A percentile compares a stretch with the other conserved stretches of the same genome.
These are phyloP conservation scores for Eucalyptus paniculata DNA, from an alignment of 345 rosid species.

Conservation along the genomic window DNA sequence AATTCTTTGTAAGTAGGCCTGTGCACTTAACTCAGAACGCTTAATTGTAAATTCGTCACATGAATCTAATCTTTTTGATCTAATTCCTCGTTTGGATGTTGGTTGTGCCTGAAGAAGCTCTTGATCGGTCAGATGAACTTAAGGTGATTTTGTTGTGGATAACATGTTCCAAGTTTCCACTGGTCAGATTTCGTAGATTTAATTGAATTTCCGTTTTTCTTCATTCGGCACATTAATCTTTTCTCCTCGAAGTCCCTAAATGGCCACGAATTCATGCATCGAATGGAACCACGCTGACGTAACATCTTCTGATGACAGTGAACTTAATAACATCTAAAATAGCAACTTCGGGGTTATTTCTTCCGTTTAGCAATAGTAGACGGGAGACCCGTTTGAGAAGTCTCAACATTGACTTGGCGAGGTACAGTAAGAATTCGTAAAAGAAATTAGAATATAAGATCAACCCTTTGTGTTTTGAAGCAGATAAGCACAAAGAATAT, in stretches of 20 bases:
- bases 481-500: background rate
- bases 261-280: background rate
- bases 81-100: background rate
- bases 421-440: background rate
- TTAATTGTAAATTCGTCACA: constrained; percentile 16
- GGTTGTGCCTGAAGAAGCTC: background rate
- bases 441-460: background rate
- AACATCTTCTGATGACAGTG: background rate
- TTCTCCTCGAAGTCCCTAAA: background rate
- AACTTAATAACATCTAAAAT: background rate
- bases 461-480: background rate
- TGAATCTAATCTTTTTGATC: background rate
- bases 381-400: background rate
- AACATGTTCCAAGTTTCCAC: background rate
- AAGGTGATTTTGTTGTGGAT: background rate
- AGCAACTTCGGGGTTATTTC: background rate
- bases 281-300: background rate
- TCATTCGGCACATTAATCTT: background rate
- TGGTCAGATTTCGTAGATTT: background rate
- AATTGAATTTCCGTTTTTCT: background rate
- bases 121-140: background rate
- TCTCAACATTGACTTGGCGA: background rate
- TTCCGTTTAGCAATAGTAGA: background rate
- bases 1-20: constrained; percentile 19
- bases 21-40: constrained; percentile 2